A percentile compares a stretch with the other conserved stretches of the same genome.
These are phyloP conservation scores for Podosphaera xanthii DNA, from an alignment of 2,329 filamentous ascomycete genomes.

Conservation along the genomic window DNA sequence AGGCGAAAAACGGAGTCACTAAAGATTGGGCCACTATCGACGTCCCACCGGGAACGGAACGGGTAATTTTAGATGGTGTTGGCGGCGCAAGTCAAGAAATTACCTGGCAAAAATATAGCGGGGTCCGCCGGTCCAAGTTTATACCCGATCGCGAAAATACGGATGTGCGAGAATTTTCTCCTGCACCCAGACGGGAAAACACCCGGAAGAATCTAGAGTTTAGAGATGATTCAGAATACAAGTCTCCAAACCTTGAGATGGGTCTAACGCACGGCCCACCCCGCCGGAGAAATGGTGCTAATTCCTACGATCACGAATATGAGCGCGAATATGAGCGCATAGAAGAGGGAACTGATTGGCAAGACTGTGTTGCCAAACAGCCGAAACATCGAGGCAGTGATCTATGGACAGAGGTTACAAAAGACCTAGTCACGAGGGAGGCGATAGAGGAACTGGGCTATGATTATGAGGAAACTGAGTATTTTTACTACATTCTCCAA, in stretches of 20 bases:
- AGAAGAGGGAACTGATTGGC: constrained; percentile 29
- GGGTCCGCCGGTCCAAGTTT: constrained; percentile 52
- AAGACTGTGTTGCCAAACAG: constrained; percentile 16
- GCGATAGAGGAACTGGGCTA: constrained; percentile 72
- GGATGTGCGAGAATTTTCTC: constrained; percentile 2
- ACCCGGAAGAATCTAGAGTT: no score
- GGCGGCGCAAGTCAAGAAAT: constrained; percentile 57
- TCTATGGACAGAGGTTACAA: constrained; percentile 95
- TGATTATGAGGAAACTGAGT: constrained; percentile 72
- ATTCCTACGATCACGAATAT: constrained; percentile 2
- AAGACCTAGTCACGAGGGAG: constrained; percentile 68
- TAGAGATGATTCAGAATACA: no score
- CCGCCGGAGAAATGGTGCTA: no score
- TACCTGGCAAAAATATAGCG: constrained; percentile 59
- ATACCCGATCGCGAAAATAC: constrained; percentile 33
- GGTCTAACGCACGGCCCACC: no score
- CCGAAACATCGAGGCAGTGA: constrained; percentile 22
- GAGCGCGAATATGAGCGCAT: constrained; percentile 22
- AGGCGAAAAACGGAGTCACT: constrained; percentile 51
- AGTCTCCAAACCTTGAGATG: no score
- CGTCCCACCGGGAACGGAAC: constrained; percentile 61
- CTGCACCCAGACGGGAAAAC: no score
- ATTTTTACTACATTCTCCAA: constrained; percentile 80
- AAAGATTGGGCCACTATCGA: constrained; percentile 65
- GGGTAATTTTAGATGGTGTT: constrained; percentile 59